These are phyloP conservation scores for Elsinoe fawcettii DNA, from an alignment of 2,329 filamentous ascomycete species.

Conservation along the genomic window DNA sequence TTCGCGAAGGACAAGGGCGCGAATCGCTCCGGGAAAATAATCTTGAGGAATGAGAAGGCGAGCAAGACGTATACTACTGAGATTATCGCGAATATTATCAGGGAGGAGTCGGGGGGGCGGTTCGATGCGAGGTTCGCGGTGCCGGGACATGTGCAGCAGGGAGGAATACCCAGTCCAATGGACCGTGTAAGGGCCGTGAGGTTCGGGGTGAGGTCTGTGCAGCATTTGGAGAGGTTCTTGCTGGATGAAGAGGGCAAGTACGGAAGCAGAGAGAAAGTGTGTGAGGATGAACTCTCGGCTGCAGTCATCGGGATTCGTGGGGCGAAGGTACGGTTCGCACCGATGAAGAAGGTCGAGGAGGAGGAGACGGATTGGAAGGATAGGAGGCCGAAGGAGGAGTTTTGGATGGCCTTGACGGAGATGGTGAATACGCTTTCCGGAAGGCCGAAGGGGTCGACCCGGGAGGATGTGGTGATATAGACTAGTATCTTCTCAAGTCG, in stretches of 20 bases:
- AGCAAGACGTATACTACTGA: slow-evolving; percentile 86
- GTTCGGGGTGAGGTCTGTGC: slow-evolving; percentile 87
- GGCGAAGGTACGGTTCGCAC: slow-evolving; percentile 77
- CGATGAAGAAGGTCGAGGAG: slow-evolving; percentile 72
- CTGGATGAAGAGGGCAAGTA: slow-evolving; percentile 44
- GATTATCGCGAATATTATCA: slow-evolving; percentile 91
- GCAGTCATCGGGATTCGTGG: slow-evolving; percentile 89
- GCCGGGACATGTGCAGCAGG: slow-evolving; percentile 90
- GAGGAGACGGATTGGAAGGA: slow-evolving; percentile 90
- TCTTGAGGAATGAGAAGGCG: slow-evolving; percentile 93
- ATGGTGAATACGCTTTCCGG: slow-evolving; percentile 81
- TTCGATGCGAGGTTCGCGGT: slow-evolving; percentile 91
- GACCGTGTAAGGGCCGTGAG: slow-evolving; percentile 87
- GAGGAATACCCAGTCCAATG: slow-evolving; percentile 88
- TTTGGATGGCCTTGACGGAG: slow-evolving; percentile 74
- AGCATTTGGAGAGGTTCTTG: slow-evolving; percentile 71
- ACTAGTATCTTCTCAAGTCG: no score
- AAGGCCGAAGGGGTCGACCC: slow-evolving; percentile 34
- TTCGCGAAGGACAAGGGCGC: slow-evolving; percentile 82
- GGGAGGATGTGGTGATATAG: slow-evolving; percentile 15
- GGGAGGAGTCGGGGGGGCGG: slow-evolving; percentile 80
- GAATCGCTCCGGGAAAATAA: slow-evolving; percentile 82
- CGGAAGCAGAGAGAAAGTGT: slow-evolving; percentile 55
- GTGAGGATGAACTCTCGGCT: slow-evolving; percentile 63
- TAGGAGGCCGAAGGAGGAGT: slow-evolving; percentile 71